Percentiles rank a stretch among this genome's conserved stretches.
Evolutionary conservation across 2,329 filamentous ascomycete genomes (phyloP).

Genomic region (Lachnellula suecica): DNA sequence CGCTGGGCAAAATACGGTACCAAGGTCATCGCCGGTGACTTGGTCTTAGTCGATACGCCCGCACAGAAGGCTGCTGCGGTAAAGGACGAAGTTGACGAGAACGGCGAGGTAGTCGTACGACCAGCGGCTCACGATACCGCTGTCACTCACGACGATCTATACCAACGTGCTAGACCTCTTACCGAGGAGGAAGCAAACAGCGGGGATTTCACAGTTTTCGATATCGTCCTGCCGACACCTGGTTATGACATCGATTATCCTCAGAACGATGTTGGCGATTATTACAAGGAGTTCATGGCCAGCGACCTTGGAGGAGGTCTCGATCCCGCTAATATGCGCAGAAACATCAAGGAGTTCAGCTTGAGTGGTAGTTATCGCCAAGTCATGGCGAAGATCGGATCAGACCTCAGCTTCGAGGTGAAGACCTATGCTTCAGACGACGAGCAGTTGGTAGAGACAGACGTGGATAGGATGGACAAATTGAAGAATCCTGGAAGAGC

Average conservation of each 20-base stretch:
- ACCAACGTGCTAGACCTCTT: conserved; percentile 70
- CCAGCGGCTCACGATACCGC: conserved; percentile 58
- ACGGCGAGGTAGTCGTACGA: conserved; percentile 44
- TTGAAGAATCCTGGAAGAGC: conserved; percentile 2
- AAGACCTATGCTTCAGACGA: conserved; percentile 67
- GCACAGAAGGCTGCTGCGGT: conserved; percentile 9
- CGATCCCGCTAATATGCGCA: conserved; percentile 83
- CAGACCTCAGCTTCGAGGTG: conserved; percentile 65
- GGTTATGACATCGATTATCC: conserved; percentile 91
- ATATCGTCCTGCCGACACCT: conserved; percentile 88
- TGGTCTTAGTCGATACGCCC: conserved; percentile 41
- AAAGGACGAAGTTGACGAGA: conserved; percentile 35
- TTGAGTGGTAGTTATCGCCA: conserved; percentile 88
- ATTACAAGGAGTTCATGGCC: conserved; percentile 85
- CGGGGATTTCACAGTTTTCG: conserved; percentile 78
- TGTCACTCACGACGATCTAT: conserved; percentile 52
- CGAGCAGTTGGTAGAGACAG: conserved; percentile 87
- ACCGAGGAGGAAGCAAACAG: conserved; percentile 75
- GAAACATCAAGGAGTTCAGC: conserved; percentile 82
- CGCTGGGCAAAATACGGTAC: conserved; percentile 76
- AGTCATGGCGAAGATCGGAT: conserved; percentile 67
- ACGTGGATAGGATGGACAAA: conserved; percentile 58
- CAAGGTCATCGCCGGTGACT: conserved; percentile 78
- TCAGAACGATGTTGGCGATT: conserved; percentile 76
- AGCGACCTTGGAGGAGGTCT: conserved; percentile 74